These are phyloP conservation scores for Chaetomiaceae sp. DNA, from an alignment of 2,329 filamentous ascomycete species.

Conservation along the genomic window DNA sequence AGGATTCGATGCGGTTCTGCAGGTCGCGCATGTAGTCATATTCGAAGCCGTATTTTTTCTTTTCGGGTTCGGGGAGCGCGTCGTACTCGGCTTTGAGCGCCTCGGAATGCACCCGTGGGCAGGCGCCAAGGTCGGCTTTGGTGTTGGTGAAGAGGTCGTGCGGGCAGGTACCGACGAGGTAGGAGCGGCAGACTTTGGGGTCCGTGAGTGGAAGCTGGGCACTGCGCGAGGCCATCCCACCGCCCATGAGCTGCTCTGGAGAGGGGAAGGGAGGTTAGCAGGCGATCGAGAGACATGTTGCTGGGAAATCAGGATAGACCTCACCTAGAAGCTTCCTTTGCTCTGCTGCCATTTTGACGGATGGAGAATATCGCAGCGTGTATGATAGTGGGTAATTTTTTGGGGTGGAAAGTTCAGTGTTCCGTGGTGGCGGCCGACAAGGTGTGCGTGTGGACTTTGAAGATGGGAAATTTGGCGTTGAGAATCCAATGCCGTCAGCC, in stretches of 20 bases:
- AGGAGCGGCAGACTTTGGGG: slow-evolving; percentile 90
- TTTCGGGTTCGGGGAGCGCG: slow-evolving; percentile 63
- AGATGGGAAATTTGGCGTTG: slow-evolving; percentile 9
- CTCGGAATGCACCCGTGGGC: slow-evolving; percentile 83
- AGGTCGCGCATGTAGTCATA: slow-evolving; percentile 96
- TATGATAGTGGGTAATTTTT: neutral
- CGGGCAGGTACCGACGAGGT: slow-evolving; percentile 87
- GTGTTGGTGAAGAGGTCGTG: slow-evolving; percentile 99
- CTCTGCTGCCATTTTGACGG: slow-evolving; percentile 78
- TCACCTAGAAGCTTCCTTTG: slow-evolving; percentile 88
- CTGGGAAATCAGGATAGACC: slow-evolving; percentile 21
- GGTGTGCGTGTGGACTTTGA: neutral
- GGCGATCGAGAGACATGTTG: neutral
- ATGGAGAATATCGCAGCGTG: neutral
- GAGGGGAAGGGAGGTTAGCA: slow-evolving; percentile 7
- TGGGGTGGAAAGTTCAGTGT: neutral
- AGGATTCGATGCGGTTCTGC: slow-evolving; percentile 94
- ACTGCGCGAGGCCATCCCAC: slow-evolving; percentile 66
- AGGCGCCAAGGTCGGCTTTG: slow-evolving; percentile 91
- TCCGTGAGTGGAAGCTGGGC: slow-evolving; percentile 85
- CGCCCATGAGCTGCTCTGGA: slow-evolving; percentile 86
- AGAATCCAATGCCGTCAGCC: slow-evolving; percentile 17
- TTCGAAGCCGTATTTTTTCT: slow-evolving; percentile 80
- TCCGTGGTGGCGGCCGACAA: neutral
- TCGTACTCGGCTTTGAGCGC: slow-evolving; percentile 87